phyloP scores from a whole-genome alignment of 2,329 filamentous ascomycete species.

The Conoideocrella luteorostrata region DNA sequence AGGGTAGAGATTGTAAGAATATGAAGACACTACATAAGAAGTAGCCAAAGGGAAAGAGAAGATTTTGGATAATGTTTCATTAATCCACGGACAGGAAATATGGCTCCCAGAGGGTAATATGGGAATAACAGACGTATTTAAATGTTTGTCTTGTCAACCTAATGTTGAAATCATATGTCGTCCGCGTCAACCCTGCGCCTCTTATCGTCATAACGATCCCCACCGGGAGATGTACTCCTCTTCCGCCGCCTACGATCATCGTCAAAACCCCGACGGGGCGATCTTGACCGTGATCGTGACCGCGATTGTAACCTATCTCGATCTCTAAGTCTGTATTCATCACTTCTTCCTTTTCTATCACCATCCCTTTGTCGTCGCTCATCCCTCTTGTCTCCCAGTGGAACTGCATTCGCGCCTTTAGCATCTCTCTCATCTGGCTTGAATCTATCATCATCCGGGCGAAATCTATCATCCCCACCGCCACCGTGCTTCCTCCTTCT shows the following conservation, averaged over 20 bases:
- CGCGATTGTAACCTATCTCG: slow-evolving; percentile 28
- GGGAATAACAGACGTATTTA: not conserved
- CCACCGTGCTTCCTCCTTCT: slow-evolving; percentile 25
- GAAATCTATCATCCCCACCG: slow-evolving; percentile 59
- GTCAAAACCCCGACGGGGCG: slow-evolving; percentile 39
- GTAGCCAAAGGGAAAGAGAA: too few species aligned
- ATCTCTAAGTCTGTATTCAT: not conserved
- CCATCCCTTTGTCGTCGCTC: slow-evolving; percentile 24
- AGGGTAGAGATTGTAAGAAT: slow-evolving; percentile 85
- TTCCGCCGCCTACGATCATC: slow-evolving; percentile 46
- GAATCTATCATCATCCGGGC: slow-evolving; percentile 52
- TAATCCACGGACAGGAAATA: too few species aligned
- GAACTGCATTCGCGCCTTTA: slow-evolving; percentile 65
- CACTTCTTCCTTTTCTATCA: slow-evolving; percentile 21
- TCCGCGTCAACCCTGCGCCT: slow-evolving; percentile 51
- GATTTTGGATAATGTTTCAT: not conserved
- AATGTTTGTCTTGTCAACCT: not conserved
- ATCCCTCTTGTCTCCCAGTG: slow-evolving; percentile 53
- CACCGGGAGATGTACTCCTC: slow-evolving; percentile 49
- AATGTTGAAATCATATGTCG: slow-evolving; percentile 16
- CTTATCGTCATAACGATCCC: slow-evolving; percentile 53
- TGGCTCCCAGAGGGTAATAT: too few species aligned
- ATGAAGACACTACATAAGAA: too few species aligned
- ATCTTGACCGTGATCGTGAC: slow-evolving; percentile 28
- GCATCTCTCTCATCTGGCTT: slow-evolving; percentile 35